Evolutionary conservation across 257 asterid species (phyloP), one percentile per base, ranked within the genome.

Genomic region (Scutellaria barbata): DNA sequence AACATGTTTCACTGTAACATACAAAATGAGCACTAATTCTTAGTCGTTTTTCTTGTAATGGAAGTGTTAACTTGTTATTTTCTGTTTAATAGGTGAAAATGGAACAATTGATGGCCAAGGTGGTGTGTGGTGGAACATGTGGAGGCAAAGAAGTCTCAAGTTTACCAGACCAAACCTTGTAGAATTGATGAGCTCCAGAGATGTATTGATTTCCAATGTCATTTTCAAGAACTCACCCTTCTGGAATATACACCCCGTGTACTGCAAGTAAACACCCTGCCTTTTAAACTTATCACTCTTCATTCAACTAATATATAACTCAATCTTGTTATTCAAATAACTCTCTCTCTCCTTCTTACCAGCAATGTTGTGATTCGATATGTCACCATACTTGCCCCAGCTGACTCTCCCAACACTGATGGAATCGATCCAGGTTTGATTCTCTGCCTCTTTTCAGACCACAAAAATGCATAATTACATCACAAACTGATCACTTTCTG

Each of bases 31-130:
- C 5, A 3, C 39, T 51, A 14, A 8, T 37, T 52, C 78, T 45
- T n/a, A n/a, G 8, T 42, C 7, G 35, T 71, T 20, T 30, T 43
- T 48, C 1, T 59, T 37, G 18, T 0, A 3, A 60, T 42, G 20
- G 20, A 45, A 12, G 17, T 8, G 3, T 46, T 42, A 8, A 14
- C 39, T 53, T 52, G 22, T 65, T 20, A 12, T 65, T 25, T 58
- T 54, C 41, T 67, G 71, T 8, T 9, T 41, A 6, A 45, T 72
- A 90, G 98, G 99, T 52, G 97, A 95, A 83, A 95, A 92, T 77
- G 99, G 99, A 57, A 92, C 98, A 9, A 92, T 95, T 66, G 98
- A 95, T 75, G 99, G 99, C 33, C 95, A 92, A 82, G 99, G 99
- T 60, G 85, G 80, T 57, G 83, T 84, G 17, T 95, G 99, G 99